Base-by-base conservation (phyloP, 352 stramenopile species). In the Globisporangium ultimum region DNA sequence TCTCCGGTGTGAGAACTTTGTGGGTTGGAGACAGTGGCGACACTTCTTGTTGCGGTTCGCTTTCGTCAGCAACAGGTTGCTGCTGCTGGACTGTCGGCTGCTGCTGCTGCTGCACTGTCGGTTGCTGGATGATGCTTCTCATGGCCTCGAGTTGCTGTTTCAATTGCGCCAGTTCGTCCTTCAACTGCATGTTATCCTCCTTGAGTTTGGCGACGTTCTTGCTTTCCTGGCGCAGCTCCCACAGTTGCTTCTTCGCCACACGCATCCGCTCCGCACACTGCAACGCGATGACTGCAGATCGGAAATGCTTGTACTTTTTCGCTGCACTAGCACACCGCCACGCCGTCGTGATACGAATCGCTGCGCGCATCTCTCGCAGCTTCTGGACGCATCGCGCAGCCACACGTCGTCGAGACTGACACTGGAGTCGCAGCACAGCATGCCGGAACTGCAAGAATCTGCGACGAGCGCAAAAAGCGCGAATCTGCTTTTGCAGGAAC, bases 161-260 rank as follows among this genome's bases (percentile, higher is more conserved):
- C 41, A 92, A 64, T 60, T 69, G 61, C 50, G 74, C 70, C 22
- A 92, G 50, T 55, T 89, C 78, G 47, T 71, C 70, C 66, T 90
- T 88, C 2, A 92, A 63, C 22, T 87, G 75, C 20, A 80, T 67
- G 52, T 94, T 94, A 57, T 91, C 82, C 32, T 88, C 63, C 46
- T 87, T 79, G 36, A 94, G 71, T 61, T 88, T 90, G 15, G 64
- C 48, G 38, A 94, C 70, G 47, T 94, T 90, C 48, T 75, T 78
- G 55, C 81, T 90, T 60, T 94, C 82, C 46, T 77, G 58, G 2
- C 81, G 80, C 50, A 89, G 51, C 34, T 55, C 66, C 18, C 73
- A 56, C 12, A 94, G 64, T 18, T 67, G 46, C 7, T 62, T 64
- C 36, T 63, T 77, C 11, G 82, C 84, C 14, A 70, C 28, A 13